Base-by-base conservation (phyloP, 1,139 yeast species). In the Suhomyces atakaporum region DNA sequence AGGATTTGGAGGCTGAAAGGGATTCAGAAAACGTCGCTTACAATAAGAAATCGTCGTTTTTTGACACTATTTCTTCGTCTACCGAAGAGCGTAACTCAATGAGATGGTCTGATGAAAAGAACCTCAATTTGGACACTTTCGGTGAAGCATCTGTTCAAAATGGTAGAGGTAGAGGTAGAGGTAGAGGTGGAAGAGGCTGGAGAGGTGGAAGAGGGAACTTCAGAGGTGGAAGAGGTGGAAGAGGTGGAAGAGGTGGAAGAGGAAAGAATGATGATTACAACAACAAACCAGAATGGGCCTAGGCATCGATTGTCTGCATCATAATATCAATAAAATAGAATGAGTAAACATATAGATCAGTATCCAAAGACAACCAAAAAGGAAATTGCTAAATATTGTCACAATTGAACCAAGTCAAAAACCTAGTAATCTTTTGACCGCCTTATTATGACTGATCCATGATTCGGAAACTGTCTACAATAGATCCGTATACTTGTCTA, bases 101-200 rank as follows among this genome's bases (percentile, higher is more conserved):
- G 72, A 73, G 80, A 53, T 79, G 89, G 75, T 62, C 73, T 19
- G 83, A 79, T 48, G 89, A 82, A 54, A 77, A 79, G 46, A 60
- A 60, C 19, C 53, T 55, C 39, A 55, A 55, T 47, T 44, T 53
- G 53, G 60, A 56, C 43, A 56, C 62, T 7, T 57, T 55, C 38
- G 61, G 62, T 19, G 53, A 56, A 40, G 50, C 60, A 9, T 58
- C 67, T 9, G 60, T 59, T 9, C 48, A 39, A 19, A 43, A 55
- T 31, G 63, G 67, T 13, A 55, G 58, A 10, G 56, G 53, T 18
- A 50, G 70, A 38, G 63, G 68, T 2, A 49, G 70, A 40, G 63
- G 69, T 8, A 45, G 65, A 39, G 46, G 62, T 32, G 56, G 63
- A n/a, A 45, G 62, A 32, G 51, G 53, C 32, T 43, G 56, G 23